Conservation (phyloP, 2,329 filamentous ascomycete species). For the Pseudopyrenochaeta lycopersici region DNA sequence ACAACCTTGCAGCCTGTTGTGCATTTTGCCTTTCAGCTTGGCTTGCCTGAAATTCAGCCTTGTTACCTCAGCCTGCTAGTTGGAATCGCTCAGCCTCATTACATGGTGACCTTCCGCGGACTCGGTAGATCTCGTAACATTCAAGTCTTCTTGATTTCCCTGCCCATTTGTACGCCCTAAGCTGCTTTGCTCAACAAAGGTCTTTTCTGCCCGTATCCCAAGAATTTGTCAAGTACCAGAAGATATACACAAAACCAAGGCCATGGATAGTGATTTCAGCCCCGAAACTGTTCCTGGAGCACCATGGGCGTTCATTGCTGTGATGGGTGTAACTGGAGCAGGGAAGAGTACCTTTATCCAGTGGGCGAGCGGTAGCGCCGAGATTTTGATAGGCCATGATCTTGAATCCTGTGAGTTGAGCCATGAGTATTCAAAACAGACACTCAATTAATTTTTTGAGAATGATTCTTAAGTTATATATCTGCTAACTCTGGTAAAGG, state of each 20-base stretch:
- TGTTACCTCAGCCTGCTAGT: neutral
- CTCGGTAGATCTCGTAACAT: too few species aligned
- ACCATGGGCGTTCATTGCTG: constrained; percentile 35
- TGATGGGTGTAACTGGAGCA: constrained; percentile 52
- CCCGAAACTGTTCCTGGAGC: neutral
- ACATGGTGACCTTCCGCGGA: neutral
- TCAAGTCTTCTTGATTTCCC: neutral
- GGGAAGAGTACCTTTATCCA: constrained; percentile 51
- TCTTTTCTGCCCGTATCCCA: neutral
- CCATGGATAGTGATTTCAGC: neutral
- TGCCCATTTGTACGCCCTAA: neutral
- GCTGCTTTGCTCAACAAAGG: neutral
- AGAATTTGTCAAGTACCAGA: neutral
- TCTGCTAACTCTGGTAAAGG: constrained; percentile 3
- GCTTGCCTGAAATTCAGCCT: neutral
- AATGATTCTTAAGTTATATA: neutral
- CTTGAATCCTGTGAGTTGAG: constrained; percentile 34
- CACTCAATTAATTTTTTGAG: too few species aligned
- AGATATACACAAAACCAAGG: neutral
- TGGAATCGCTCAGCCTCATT: neutral
- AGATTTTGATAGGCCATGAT: constrained; percentile 31
- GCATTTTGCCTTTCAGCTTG: neutral
- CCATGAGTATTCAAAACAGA: neutral
- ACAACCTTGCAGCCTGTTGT: neutral
- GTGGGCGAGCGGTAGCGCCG: constrained; percentile 15